phyloP scores from a whole-genome alignment of 2,329 filamentous ascomycete genomes.

The Ophiostoma sp. region DNA sequence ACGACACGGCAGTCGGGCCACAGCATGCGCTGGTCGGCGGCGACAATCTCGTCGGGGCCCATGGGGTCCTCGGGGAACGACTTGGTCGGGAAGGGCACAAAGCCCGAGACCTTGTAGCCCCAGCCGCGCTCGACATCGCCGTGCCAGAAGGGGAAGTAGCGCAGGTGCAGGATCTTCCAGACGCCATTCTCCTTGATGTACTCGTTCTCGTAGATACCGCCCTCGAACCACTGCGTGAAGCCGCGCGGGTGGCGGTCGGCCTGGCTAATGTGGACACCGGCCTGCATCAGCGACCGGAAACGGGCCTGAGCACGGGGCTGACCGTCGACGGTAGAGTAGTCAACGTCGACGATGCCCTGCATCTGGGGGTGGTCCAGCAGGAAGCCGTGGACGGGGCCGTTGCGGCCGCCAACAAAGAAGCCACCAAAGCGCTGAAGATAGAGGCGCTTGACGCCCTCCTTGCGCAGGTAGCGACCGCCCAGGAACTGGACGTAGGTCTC shows the following conservation, averaged over 20 bases:
- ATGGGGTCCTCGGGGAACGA: slow-evolving; percentile 51
- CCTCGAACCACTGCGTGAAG: slow-evolving; percentile 59
- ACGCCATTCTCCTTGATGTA: slow-evolving; percentile 57
- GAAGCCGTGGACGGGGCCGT: slow-evolving; percentile 57
- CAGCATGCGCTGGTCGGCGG: slow-evolving; percentile 50
- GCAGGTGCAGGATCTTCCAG: slow-evolving; percentile 56
- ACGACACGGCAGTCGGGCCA: slow-evolving; percentile 58
- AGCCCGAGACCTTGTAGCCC: slow-evolving; percentile 54
- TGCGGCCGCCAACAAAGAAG: slow-evolving; percentile 54
- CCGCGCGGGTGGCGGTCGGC: slow-evolving; percentile 52
- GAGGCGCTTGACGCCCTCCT: slow-evolving; percentile 52
- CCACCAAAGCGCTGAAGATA: slow-evolving; percentile 54
- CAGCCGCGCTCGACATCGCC: slow-evolving; percentile 54
- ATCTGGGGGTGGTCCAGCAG: slow-evolving; percentile 59
- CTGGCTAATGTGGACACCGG: slow-evolving; percentile 54
- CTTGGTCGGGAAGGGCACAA: slow-evolving; percentile 51
- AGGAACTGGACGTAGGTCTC: slow-evolving; percentile 59
- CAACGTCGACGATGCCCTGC: slow-evolving; percentile 57
- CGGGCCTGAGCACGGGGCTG: slow-evolving; percentile 47
- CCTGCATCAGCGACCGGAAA: slow-evolving; percentile 57
- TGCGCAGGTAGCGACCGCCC: slow-evolving; percentile 53
- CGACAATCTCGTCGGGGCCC: slow-evolving; percentile 53
- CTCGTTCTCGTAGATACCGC: slow-evolving; percentile 59
- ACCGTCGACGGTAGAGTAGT: slow-evolving; percentile 37
- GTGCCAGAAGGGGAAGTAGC: slow-evolving; percentile 61